phyloP scores from a whole-genome alignment of 1,284 basidiomycete species.

The Porogramme epimiltina region DNA sequence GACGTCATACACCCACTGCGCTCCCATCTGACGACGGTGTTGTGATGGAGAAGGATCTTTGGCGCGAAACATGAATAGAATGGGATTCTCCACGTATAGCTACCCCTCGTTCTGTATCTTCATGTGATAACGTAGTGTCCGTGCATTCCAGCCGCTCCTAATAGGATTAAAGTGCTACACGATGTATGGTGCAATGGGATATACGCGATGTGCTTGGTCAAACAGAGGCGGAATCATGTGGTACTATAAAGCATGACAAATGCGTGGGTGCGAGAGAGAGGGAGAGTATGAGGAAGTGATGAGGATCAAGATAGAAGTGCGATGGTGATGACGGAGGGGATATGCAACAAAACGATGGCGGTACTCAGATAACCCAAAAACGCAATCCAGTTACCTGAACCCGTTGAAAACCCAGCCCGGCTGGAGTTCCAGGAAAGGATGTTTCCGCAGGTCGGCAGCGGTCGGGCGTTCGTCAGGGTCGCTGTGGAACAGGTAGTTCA shows the following conservation, averaged over 20 bases:
- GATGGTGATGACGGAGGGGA: neutral
- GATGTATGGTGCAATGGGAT: slow-evolving; percentile 22
- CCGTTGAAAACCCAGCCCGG: slow-evolving; percentile 79
- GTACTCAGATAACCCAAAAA: neutral
- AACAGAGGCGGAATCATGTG: slow-evolving; percentile 16
- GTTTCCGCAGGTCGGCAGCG: slow-evolving; percentile 80
- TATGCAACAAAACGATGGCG: slow-evolving; percentile 5
- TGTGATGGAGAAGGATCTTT: no score
- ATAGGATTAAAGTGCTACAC: slow-evolving; percentile 28
- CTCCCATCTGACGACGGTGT: no score
- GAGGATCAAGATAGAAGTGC: slow-evolving; percentile 14
- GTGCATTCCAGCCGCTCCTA: slow-evolving; percentile 19
- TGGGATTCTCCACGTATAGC: no score
- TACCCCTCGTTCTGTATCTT: neutral
- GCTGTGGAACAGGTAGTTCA: slow-evolving; percentile 39
- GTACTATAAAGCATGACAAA: slow-evolving; percentile 25
- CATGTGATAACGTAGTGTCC: slow-evolving; percentile 14
- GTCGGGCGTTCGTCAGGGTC: slow-evolving; percentile 87
- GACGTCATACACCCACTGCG: slow-evolving; percentile 10
- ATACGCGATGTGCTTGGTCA: slow-evolving; percentile 23
- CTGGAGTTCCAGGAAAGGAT: slow-evolving; percentile 82
- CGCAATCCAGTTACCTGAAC: slow-evolving; percentile 36
- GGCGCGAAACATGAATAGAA: no score
- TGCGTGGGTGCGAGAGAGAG: neutral
- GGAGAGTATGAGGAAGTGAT: neutral